These are phyloP conservation scores for Pseudocercospora crystallina DNA, from an alignment of 2,329 filamentous ascomycete genomes.

Conservation along the genomic window DNA sequence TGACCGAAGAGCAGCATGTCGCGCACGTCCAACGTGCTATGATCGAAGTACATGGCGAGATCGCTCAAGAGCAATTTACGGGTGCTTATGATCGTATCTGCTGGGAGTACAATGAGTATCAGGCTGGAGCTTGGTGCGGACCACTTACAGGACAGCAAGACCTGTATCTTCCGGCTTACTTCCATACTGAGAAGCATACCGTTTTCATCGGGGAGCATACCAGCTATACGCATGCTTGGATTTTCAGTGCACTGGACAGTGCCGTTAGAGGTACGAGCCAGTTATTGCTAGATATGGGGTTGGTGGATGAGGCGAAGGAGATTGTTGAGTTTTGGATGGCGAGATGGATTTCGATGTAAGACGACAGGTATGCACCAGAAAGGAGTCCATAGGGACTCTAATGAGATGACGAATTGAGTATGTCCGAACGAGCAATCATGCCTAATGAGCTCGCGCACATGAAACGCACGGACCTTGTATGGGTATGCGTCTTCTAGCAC, in stretches of 20 bases:
- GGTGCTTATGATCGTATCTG: conserved; percentile 65
- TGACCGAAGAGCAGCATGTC: conserved; percentile 61
- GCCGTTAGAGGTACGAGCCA: conserved; percentile 66
- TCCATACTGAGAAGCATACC: conserved; percentile 67
- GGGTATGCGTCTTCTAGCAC: no score
- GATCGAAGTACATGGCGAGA: conserved; percentile 64
- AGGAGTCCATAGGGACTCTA: no score
- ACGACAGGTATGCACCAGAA: no score
- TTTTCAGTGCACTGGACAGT: conserved; percentile 65
- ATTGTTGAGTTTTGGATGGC: conserved; percentile 68
- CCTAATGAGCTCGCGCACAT: no score
- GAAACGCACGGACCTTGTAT: no score
- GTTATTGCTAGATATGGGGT: conserved; percentile 61
- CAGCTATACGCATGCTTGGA: conserved; percentile 71
- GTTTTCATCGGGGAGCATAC: conserved; percentile 67
- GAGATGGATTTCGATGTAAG: conserved; percentile 58
- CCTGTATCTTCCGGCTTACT: conserved; percentile 70
- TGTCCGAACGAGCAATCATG: no score
- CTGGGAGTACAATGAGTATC: conserved; percentile 63
- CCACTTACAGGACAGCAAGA: conserved; percentile 64
- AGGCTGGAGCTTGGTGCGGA: conserved; percentile 61
- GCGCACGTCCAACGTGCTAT: conserved; percentile 64
- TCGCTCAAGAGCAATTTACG: conserved; percentile 62
- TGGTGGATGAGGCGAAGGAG: conserved; percentile 69
- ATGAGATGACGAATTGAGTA: no score